Evolutionary conservation across 2,329 filamentous ascomycete species (phyloP).

Genomic region (Chalaropsis ovoidea): DNA sequence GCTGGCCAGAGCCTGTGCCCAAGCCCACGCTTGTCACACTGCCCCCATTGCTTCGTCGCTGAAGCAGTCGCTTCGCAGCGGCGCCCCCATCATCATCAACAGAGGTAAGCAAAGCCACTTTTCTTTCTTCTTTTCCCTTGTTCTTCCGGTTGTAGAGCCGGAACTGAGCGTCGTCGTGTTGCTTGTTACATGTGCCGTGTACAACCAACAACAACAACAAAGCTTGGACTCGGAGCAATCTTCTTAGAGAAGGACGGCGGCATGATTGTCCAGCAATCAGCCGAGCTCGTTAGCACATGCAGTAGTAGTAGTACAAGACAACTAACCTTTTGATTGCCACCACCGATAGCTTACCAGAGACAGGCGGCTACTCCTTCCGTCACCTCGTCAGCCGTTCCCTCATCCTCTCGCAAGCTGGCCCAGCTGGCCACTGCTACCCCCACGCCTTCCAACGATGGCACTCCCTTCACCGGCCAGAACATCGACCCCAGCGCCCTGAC

Average conservation of each 20-base stretch:
- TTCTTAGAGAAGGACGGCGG: not conserved
- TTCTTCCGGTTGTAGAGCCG: too few species aligned
- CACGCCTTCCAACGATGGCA: slow-evolving; percentile 13
- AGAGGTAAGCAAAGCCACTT: not conserved
- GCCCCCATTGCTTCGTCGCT: slow-evolving; percentile 13
- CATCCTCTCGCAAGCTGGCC: slow-evolving; percentile 18
- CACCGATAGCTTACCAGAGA: slow-evolving; percentile 15
- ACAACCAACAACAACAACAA: not conserved
- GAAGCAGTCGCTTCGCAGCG: slow-evolving; percentile 5
- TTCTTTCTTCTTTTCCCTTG: too few species aligned
- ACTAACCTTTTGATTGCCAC: not conserved
- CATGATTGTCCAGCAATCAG: not conserved
- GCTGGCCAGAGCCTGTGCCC: slow-evolving; percentile 5
- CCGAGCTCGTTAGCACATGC: not conserved
- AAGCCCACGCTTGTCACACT: slow-evolving; percentile 3
- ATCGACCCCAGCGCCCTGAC: slow-evolving; percentile 18
- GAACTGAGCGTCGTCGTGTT: not conserved
- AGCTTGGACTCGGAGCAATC: not conserved
- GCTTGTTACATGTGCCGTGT: not conserved
- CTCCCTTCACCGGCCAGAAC: slow-evolving; percentile 19
- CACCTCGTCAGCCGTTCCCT: not conserved
- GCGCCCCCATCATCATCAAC: slow-evolving; percentile 5
- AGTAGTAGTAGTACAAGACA: not conserved
- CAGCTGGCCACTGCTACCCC: slow-evolving; percentile 20
- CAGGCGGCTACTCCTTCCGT: slow-evolving; percentile 2